These are phyloP conservation scores for Trichocladium antarcticum DNA, from an alignment of 495 filamentous ascomycete genomes.

Conservation along the genomic window DNA sequence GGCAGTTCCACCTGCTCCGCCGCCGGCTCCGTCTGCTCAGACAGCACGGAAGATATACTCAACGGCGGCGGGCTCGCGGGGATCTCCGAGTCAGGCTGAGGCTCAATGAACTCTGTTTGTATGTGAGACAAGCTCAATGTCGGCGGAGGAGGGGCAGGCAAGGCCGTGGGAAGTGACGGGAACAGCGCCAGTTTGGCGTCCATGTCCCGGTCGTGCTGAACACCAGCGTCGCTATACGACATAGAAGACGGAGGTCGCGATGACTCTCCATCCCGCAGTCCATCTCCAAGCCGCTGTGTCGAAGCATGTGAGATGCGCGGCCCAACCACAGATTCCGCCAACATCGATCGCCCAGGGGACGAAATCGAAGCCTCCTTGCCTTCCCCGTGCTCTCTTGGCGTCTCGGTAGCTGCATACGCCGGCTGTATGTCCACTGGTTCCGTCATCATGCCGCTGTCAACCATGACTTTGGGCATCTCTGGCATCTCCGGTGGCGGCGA, in stretches of 20 bases:
- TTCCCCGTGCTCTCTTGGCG: background rate
- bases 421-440: constrained; percentile 45
- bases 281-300: constrained; percentile 25
- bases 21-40: constrained; percentile 18
- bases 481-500: constrained; percentile 46
- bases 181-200: constrained; percentile 38
- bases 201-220: constrained; percentile 32
- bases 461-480: constrained; percentile 49
- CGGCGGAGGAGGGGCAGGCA: constrained; percentile 14
- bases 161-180: constrained; percentile 35
- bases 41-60: constrained; percentile 10
- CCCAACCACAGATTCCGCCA: constrained; percentile 30
- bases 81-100: constrained; percentile 8
- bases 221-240: constrained; percentile 33
- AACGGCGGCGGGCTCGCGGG: constrained; percentile 3
- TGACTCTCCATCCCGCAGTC: constrained; percentile 11
- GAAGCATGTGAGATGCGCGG: constrained; percentile 16
- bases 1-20: constrained; percentile 14
- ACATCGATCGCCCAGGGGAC: constrained; percentile 24
- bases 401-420: background rate
- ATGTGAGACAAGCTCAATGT: constrained; percentile 21
- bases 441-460: constrained; percentile 82
- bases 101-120: constrained; percentile 24
- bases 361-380: background rate
- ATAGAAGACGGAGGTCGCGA: constrained; percentile 20